Evolutionary conservation across 1,284 basidiomycete species (phyloP).

Genomic region (Ceratobasidium sp.): DNA sequence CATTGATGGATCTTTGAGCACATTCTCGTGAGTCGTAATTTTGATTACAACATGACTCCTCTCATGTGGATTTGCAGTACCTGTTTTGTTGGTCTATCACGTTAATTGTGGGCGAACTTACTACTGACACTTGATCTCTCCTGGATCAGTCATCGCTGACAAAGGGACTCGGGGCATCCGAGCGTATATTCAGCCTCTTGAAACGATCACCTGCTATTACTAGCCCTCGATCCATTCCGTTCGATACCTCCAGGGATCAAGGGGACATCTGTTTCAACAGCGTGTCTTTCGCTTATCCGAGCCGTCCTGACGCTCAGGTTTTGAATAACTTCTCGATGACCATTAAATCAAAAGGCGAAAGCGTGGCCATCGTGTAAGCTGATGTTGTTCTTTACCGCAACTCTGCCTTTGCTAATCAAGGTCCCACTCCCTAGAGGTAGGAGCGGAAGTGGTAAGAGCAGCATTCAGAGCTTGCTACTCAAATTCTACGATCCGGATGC

Average conservation of each 20-base stretch:
- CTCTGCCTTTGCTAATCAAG: neutral
- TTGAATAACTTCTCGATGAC: slow-evolving; percentile 82
- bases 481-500: slow-evolving; percentile 92
- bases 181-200: slow-evolving; percentile 92
- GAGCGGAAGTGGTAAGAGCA: slow-evolving; percentile 92
- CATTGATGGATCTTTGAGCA: slow-evolving; percentile 81
- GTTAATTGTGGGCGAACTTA: neutral
- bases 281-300: slow-evolving; percentile 88
- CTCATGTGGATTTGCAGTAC: neutral
- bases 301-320: slow-evolving; percentile 78
- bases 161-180: slow-evolving; percentile 92
- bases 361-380: slow-evolving; percentile 89
- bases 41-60: too few relatives aligned
- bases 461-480: slow-evolving; percentile 86
- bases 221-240: slow-evolving; percentile 52
- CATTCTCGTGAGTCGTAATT: slow-evolving; percentile 76
- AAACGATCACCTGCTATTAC: slow-evolving; percentile 81
- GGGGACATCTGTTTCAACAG: slow-evolving; percentile 81
- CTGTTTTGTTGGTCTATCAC: neutral
- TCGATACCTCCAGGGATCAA: slow-evolving; percentile 56
- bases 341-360: slow-evolving; percentile 77
- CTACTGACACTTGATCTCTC: slow-evolving; percentile 26
- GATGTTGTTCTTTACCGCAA: slow-evolving; percentile 46
- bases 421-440: slow-evolving; percentile 50
- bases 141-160: slow-evolving; percentile 81